phyloP scores from a whole-genome alignment of 176 grass and related monocot species.

The Aegilops bicornis region DNA sequence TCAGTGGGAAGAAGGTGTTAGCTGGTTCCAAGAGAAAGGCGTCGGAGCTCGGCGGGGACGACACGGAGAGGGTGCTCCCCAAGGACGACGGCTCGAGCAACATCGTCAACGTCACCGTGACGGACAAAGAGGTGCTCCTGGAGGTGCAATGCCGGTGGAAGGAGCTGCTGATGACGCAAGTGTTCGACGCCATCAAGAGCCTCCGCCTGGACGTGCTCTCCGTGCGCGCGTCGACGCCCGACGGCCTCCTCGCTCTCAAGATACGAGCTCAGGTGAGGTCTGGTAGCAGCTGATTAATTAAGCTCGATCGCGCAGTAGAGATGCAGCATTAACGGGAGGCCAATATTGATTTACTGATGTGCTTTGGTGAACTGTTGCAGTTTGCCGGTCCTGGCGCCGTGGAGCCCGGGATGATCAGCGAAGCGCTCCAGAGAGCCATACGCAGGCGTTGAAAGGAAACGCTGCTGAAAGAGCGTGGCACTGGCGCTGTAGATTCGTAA shows the following conservation, averaged over 20 bases:
- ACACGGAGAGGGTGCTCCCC: constrained; percentile 12
- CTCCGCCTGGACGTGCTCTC: constrained; percentile 70
- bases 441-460: constrained; percentile 26
- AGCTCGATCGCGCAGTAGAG: not conserved
- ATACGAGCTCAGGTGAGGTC: constrained; percentile 71
- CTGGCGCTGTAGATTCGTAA: no score
- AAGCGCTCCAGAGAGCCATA: constrained; percentile 51
- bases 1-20: not conserved
- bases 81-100: constrained; percentile 46
- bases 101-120: constrained; percentile 62
- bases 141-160: constrained; percentile 76
- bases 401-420: constrained; percentile 60
- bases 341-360: no score
- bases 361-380: constrained; percentile 15
- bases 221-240: constrained; percentile 55
- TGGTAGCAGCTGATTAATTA: not conserved
- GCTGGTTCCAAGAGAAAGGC: constrained; percentile 33
- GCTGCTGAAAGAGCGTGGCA: not conserved
- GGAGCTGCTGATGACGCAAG: constrained; percentile 58
- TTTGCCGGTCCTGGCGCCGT: constrained; percentile 21
- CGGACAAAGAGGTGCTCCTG: constrained; percentile 50
- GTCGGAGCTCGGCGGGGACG: not conserved
- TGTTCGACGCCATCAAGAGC: constrained; percentile 64
- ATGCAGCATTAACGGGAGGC: no score
- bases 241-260: constrained; percentile 47